phyloP scores from a whole-genome alignment of 257 asterid species.

The Nicotiana tomentosiformis region DNA sequence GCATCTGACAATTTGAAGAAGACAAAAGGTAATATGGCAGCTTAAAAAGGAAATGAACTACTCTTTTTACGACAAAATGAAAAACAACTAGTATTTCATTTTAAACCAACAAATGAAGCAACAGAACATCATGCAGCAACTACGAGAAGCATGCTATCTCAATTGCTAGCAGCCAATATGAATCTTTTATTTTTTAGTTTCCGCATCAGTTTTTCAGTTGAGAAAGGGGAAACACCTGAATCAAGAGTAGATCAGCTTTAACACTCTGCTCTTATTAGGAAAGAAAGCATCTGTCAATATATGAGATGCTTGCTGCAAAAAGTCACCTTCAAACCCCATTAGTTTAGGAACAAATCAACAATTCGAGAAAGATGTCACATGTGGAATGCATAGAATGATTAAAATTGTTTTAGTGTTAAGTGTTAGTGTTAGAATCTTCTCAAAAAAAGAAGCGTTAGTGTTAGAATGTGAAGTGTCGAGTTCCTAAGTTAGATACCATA shows the following conservation, averaged over 20 bases:
- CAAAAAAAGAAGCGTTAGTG: too few relatives aligned
- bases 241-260: not conserved
- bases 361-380: not conserved
- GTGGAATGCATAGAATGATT: not conserved
- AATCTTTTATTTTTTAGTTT: not conserved
- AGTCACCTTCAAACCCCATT: not conserved
- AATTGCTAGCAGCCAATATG: not conserved
- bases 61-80: not conserved
- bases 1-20: not conserved
- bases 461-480: not conserved
- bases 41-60: not conserved
- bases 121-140: not conserved
- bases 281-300: not conserved
- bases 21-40: not conserved
- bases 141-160: not conserved
- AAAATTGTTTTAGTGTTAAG: not conserved
- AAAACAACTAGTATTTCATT: not conserved
- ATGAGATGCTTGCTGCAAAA: not conserved
- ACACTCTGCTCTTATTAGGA: not conserved
- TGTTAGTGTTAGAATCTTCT: not conserved
- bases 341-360: not conserved
- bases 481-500: not conserved
- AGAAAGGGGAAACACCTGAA: not conserved
- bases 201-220: not conserved
- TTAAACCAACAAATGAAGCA: not conserved